Base-by-base conservation (phyloP, 257 asterid species). In the Anisodus acutangulus region DNA sequence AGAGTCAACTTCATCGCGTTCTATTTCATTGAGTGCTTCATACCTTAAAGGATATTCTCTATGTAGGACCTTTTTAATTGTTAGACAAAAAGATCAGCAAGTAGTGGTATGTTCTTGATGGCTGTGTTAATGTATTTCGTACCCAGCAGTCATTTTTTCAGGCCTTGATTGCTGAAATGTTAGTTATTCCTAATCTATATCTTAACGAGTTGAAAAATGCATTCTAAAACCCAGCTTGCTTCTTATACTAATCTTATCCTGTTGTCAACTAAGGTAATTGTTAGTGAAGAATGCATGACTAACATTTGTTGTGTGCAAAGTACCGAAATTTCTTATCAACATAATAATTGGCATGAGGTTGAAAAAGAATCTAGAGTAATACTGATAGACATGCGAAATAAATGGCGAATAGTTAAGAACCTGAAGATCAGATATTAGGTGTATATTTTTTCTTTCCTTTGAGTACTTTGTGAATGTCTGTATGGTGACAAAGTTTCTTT, bases 241-340 rank as follows among this genome's bases (percentile, higher is more conserved):
- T 71, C 79, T 71, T 71, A 4, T 71, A 71, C 79, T n/a, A 45
- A 17, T 71, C 39, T 71, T 12, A 45, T 71, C 13, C 79, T 45
- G 39, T 53, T 71, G 79, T 58, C 79, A 71, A 26, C 79, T 45
- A 9, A 71, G 39, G 79, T 70, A 71, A n/a, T 71, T 45, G 58
- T 45, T 43, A 71, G 58, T 45, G n/a, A 71, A 71, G 58, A 71
- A 45, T 45, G 58, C 58, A 45, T 71, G 79, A 71, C 78, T 71
- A 45, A n/a, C 58, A 45, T 43, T 71, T 45, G 58, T 19, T 45
- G n/a, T 17, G 58, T 4, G 58, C 58, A n/a, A 71, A 71, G 58
- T 45, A 2, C 45, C 13, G 12, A 45, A 9, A 58, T 45, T n/a
- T n/a, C 58, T 71, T 71, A 71, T 71, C 79, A 31, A 45, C 58